A percentile compares a stretch with the other conserved stretches of the same genome.
Conservation (phyloP, 1,139 yeast genomes). For the Debaryomyces sp. region DNA sequence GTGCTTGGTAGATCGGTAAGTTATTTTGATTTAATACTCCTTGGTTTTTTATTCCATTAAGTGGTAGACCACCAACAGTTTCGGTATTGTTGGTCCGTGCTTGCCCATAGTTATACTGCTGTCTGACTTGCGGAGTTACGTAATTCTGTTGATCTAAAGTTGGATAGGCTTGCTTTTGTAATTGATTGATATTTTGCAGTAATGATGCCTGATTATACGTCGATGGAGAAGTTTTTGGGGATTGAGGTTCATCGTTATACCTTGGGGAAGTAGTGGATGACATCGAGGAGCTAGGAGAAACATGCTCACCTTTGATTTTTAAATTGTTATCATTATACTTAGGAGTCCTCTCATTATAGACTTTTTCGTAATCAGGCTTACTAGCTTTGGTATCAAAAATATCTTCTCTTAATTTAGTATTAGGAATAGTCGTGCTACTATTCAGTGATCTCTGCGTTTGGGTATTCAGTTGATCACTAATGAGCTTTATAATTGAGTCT, state of each 20-base stretch:
- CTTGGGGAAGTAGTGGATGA: conserved; percentile 36
- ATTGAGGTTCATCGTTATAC: conserved; percentile 42
- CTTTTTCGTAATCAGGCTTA: background rate
- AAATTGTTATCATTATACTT: background rate
- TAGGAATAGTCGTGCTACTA: conserved; percentile 7
- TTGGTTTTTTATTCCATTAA: background rate
- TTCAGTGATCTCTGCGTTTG: conserved; percentile 18
- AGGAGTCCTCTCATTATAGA: background rate
- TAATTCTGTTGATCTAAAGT: conserved; percentile 1
- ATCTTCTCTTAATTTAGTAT: conserved; percentile 41
- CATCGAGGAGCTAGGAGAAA: conserved; percentile 42
- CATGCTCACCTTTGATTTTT: conserved; percentile 9
- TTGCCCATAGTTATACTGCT: background rate
- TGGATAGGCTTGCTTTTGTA: background rate
- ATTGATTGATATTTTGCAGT: conserved; percentile 11
- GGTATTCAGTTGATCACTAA: conserved; percentile 34
- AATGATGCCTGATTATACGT: conserved; percentile 15
- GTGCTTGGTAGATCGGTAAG: background rate
- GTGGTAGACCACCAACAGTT: background rate
- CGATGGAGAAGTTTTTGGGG: conserved; percentile 46
- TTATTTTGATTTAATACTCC: background rate
- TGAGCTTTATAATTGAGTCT: conserved; percentile 42
- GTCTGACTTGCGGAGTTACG: background rate
- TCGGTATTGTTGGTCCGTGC: background rate
- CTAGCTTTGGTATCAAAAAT: conserved; percentile 33